Base-by-base conservation (phyloP, 1,139 yeast genomes). In the Zygosaccharomyces pseudobailii region DNA sequence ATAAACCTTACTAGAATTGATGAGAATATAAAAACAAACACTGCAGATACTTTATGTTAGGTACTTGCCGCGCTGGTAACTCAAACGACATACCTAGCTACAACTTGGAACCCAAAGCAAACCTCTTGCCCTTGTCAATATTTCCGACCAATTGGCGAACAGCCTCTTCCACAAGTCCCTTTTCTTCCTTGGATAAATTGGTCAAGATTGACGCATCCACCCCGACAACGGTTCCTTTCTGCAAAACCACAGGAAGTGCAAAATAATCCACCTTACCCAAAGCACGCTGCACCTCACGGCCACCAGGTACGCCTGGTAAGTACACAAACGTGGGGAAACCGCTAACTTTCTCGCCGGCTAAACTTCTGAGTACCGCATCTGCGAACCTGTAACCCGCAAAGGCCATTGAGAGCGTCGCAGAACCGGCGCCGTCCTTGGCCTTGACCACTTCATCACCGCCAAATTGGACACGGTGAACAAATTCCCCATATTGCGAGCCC, bases 381-480 rank as follows among this genome's bases (percentile, higher is more conserved):
- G 84, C 80, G 67, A 84, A 83, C 55, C 82, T 72, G 68, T 79
- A 82, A 34, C 87, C 90, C 25, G 89, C 88, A 57, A 76, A 78
- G 17, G 89, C 88, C 90, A 84, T 84, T 1, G 87, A 80, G 55
- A 84, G 73, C 13, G 90, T 84, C 24, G 89, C 90, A 6, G 87
- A 81, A 7, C 90, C 90, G 35, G 82, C 82, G 52, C 89, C 89
- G 55, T 81, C 76, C 65, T 84, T 84, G 23, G 89, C 89, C 66
- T 81, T 75, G 47, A 84, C 89, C 36, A 84, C 88, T 65, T 84
- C 90, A 65, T 84, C 90, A 58, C 89, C 89, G 51, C 88, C 90
- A 61, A 73, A 83, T 65, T 83, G 88, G 23, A 84, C 87, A 55
- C 88, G 71, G 57, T 80, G 67, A 33, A 82, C 69, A 47, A 80